Evolutionary conservation across 257 asterid species (phyloP).

Genomic region (Pogostemon cablin): DNA sequence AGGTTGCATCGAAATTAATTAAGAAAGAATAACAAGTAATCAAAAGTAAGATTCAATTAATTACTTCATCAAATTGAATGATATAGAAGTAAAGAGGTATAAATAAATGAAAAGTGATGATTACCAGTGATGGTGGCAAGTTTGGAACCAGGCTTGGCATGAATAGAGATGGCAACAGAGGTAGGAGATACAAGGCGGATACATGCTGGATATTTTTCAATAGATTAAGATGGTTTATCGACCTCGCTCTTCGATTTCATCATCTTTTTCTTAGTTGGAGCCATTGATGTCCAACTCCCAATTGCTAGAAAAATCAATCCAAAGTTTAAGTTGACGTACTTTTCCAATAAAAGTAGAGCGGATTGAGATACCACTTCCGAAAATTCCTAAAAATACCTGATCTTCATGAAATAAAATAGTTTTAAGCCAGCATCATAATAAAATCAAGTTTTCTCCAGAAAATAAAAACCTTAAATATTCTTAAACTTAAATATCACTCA

Average conservation of each 20-base stretch:
- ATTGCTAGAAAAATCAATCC: neutral
- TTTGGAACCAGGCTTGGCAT: slow-evolving; percentile 95
- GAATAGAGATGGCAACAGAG: slow-evolving; percentile 78
- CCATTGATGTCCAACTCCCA: slow-evolving; percentile 29
- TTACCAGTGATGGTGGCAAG: slow-evolving; percentile 84
- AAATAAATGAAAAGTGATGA: neutral
- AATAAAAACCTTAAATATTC: no score
- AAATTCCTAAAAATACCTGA: no score
- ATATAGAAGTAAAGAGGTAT: neutral
- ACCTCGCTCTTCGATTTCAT: slow-evolving; percentile 52
- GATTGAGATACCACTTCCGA: no score
- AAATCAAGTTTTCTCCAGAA: no score
- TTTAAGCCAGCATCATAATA: no score
- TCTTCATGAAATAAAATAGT: no score
- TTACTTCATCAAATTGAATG: neutral
- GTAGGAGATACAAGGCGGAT: slow-evolving; percentile 69
- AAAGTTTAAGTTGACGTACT: no score
- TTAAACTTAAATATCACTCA: no score
- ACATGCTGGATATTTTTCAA: slow-evolving; percentile 64
- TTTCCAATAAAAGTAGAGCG: no score
- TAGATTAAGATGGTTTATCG: slow-evolving; percentile 40
- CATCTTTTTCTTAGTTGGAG: slow-evolving; percentile 60
- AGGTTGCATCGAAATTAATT: neutral
- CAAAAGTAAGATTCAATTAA: slow-evolving; percentile 17
- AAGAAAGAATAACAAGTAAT: neutral